Base-by-base conservation (phyloP, 257 asterid species). In the Capsicum chinense region DNA sequence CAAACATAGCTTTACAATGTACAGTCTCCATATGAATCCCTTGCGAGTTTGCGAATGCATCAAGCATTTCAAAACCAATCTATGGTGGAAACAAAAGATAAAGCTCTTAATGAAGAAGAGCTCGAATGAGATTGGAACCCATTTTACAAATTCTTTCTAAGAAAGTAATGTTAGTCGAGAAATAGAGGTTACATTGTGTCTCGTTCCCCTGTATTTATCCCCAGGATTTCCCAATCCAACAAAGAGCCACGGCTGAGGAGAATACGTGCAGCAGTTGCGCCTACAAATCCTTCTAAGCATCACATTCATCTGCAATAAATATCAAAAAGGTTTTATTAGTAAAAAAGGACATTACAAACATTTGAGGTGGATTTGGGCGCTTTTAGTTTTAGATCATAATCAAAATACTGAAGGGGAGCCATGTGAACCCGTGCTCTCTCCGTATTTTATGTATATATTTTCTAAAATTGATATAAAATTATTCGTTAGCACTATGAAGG, bases 181-280 rank as follows among this genome's bases (percentile, higher is more conserved):
- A 50, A 74, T 73, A 74, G 10, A 74, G n/a, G 60, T 74, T 58
- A 92, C 95, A 68, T 93, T 96, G 87, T 96, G 98, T 64, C 97
- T 87, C 54, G 95, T 94, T 82, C 98, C 98, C 87, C 54, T 83
- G 87, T 87, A 93, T 84, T 90, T 94, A 69, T 94, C 95, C 84
- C 98, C 99, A 21, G 98, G 98, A 80, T 96, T 95, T 73, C 99
- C 99, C 89, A 95, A 90, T 37, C 99, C 99, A 70, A 94, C 94
- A 81, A 95, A 91, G 83, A 95, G 97, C 98, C 99, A 95, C 6
- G 98, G 98, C 83, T 84, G 92, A 67, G 85, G 88, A 39, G 89
- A 52, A 59, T 89, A 81, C 9, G 91, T 83, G 88, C 91, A 88
- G 85, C 91, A 88, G 85, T 76, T 79, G 82, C 89, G 88, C 80